Base-by-base conservation (phyloP, 2,329 filamentous ascomycete genomes). In the Botrytis hyacinthi region DNA sequence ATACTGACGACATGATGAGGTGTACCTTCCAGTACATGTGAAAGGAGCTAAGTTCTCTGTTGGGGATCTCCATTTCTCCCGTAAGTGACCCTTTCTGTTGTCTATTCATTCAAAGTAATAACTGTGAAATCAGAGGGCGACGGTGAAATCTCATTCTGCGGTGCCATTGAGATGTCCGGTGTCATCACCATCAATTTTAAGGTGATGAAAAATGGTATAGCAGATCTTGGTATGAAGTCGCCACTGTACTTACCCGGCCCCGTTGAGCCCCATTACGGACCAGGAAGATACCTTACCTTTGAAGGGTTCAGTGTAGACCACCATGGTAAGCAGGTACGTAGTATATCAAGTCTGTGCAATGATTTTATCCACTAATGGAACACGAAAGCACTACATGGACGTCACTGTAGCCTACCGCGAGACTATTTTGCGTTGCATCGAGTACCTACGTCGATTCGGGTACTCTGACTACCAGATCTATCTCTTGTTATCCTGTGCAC, bases 131-230 rank as follows among this genome's bases (percentile, higher is more conserved):
- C 89, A 6, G 92, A 97, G 83, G 94, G 94, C 14, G 94, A 97
- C 80, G 94, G 94, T 10, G 94, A 97, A 81, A 97, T 97, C 74
- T 93, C 90, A 4, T 98, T 94, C 80, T 94, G 92, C 76, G 92
- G 92, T 32, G 95, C 94, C 9, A 98, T 97, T 78, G 95, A 98
- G 82, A 98, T 98, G 93, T 93, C 94, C 0, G 94, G 94, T 7
- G 85, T 93, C 61, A 97, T 97, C 78, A 97, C 94, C 4, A 88
- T 97, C 82, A 97, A 96, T 79, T 95, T 97, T 85, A 90, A 89
- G 68, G 92, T 97, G 26, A 90, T 97, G 85, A 97, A 96, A 82
- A 87, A 89, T 76, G 95, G 94, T 32, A 87, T 97, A 80, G 86
- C 86, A 62, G 87, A 93, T 48, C 83, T 97, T 70, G 91, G 87